Evolutionary conservation across 2,329 filamentous ascomycete species (phyloP), one percentile per base, ranked within the genome.

Genomic region (Pyrenochaeta sp.): DNA sequence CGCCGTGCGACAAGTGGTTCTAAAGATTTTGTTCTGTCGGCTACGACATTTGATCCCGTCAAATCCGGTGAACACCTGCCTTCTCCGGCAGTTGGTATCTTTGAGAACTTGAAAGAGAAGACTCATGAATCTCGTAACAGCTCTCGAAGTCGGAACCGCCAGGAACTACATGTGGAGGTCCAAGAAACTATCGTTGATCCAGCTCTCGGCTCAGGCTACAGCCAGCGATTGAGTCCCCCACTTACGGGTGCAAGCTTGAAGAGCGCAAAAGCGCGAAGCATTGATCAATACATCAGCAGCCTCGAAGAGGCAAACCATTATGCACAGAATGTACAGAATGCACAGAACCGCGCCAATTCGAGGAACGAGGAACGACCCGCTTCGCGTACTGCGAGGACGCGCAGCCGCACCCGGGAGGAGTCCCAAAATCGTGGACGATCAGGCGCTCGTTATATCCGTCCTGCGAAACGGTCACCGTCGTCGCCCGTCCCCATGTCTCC

Each of bases 401-500:
- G 78, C 35, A 72, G 69, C 41, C 67, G 69, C 23, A 61, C 47
- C 14, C 79, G 85, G 15, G 86, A 89, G 13, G 69, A 71, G 8
- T 90, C 89, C 0, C 82, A 87, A 53, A 87, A 88, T 28, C 84
- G 89, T 44, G 89, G 88, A 14, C 82, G 89, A 50, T 80, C 80
- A 17, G 75, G 81, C 9, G 79, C 82, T 30, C 82, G 86, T 15
- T 87, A 85, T 53, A 90, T 87, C 51, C 87, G 85, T 63, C 83
- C 88, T 13, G 83, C 85, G 9, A 96, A 96, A 72, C 81, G 89
- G 15, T 96, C 93, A 1, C 93, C 93, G 1, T 95, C 90, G 2
- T 96, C 93, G 0, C 93, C 93, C 0, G 81, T 96, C 2, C 90
- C 92, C 3, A 96, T 96, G 92, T 96, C 92, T 3, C 91, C 91